Evolutionary conservation across 306 rosid species (phyloP), one percentile per base, ranked within the genome.

Genomic region (Astragalus membranaceus): DNA sequence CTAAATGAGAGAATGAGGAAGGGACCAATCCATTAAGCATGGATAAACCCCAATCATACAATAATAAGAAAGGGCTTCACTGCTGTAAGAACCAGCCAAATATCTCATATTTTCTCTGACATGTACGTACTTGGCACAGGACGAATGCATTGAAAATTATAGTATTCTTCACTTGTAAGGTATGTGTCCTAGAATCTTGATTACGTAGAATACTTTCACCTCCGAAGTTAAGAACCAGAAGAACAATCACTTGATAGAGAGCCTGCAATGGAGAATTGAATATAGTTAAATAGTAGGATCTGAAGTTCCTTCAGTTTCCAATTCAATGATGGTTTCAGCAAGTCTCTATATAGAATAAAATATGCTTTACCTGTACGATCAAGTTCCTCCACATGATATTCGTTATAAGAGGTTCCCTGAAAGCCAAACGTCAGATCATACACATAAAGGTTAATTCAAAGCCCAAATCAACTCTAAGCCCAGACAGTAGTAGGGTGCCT

Each of bases 311-410:
- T 3, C 42, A 48, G 3, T 59, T 57, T 30, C 46, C 54, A 70
- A 44, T 74, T 26, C 64, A 51, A 12, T 41, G 26, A 47, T 12
- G 60, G 48, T 36, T 48, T 49, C 43, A 61, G 64, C 30, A 68
- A 75, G 32, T 46, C 26, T 69, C 44, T 55, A 11, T 58, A 41
- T 15, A 23, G 55, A 71, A 47, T 42, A 35, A 72, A 68, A 11
- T 49, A 55, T 52, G 35, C 50, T 47, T 76, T 80, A 94, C 99
- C 96, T 94, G 98, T 53, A 94, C 64, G 36, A 87, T 0, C 73
- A 94, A 70, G 88, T 94, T 94, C 86, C 99, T 90, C 99, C 97
- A 94, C 99, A 94, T 94, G 69, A 88, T 65, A 83, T 94, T 94
- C 15, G 99, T 94, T 87, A 94, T 78, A 79, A 94, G 99, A 78